Conservation (phyloP, 2,329 filamentous ascomycete species). For the Parasarocladium wereldwijsianum region DNA sequence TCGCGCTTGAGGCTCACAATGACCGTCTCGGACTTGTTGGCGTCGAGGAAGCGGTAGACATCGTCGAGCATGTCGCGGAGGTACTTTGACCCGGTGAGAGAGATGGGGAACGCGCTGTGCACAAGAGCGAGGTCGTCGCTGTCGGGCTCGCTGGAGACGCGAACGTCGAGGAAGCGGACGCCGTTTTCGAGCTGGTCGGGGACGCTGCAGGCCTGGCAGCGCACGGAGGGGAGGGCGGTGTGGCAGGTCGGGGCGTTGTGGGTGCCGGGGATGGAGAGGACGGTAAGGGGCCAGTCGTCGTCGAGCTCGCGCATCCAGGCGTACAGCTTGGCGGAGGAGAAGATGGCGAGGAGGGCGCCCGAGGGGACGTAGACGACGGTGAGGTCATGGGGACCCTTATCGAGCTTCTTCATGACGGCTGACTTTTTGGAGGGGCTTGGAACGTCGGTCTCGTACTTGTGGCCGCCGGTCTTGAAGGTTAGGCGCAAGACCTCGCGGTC, state of each 20-base stretch:
- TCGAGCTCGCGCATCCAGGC: conserved; percentile 71
- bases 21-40: conserved; percentile 67
- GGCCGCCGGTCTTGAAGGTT: conserved; percentile 48
- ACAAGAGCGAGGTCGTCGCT: conserved; percentile 64
- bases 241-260: conserved; percentile 87
- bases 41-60: conserved; percentile 60
- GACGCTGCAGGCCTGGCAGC: conserved; percentile 74
- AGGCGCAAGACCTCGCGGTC: conserved; percentile 57
- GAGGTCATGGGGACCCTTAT: conserved; percentile 36
- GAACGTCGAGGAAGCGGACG: conserved; percentile 86
- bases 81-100: conserved; percentile 66
- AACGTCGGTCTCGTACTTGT: conserved; percentile 54
- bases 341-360: conserved; percentile 44
- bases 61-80: conserved; percentile 59
- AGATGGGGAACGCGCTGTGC: conserved; percentile 80
- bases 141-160: conserved; percentile 42
- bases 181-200: conserved; percentile 73
- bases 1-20: conserved; percentile 86
- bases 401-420: conserved; percentile 42
- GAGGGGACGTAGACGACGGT: conserved; percentile 51
- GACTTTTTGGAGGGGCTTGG: conserved; percentile 47
- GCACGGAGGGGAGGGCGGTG: conserved; percentile 76
- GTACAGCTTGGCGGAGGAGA: conserved; percentile 54
- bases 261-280: conserved; percentile 83
- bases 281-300: conserved; percentile 58